A percentile compares a stretch with the other conserved stretches of the same genome.
Evolutionary conservation across 306 rosid genomes (phyloP).

Genomic region (Sicyos baderoa): DNA sequence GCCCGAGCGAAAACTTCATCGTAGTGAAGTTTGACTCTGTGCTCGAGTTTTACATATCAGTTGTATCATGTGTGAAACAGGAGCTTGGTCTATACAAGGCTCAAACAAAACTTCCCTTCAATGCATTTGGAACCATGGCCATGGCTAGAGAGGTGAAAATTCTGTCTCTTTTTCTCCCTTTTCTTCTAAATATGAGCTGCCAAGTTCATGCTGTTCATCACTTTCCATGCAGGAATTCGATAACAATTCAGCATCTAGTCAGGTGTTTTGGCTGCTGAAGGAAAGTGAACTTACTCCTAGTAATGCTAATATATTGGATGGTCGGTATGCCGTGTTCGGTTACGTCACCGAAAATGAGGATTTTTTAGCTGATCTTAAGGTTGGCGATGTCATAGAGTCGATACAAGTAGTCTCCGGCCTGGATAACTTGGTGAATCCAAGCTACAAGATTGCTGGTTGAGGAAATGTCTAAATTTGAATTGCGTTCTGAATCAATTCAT

Average conservation of each 20-base stretch:
- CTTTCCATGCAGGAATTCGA: conserved; percentile 65
- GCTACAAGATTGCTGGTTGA: conserved; percentile 87
- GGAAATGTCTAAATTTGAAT: too few relatives aligned
- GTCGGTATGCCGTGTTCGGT: conserved; percentile 81
- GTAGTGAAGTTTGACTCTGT: too few relatives aligned
- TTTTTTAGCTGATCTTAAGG: conserved; percentile 81
- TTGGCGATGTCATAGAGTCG: conserved; percentile 92
- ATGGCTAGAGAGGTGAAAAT: conserved; percentile 92
- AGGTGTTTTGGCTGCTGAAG: conserved; percentile 85
- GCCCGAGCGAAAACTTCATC: too few relatives aligned
- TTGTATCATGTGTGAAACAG: conserved; percentile 32
- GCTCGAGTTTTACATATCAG: too few relatives aligned
- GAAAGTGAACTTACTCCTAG: conserved; percentile 97
- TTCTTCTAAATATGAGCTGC: conserved; percentile 5
- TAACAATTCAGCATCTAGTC: conserved; percentile 84
- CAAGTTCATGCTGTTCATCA: neutral
- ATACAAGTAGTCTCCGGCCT: conserved; percentile 80
- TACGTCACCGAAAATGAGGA: conserved; percentile 80
- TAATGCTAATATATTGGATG: conserved; percentile 90
- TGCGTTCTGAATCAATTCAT: conserved; percentile 9
- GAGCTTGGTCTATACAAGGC: conserved; percentile 99
- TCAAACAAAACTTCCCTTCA: conserved; percentile 92
- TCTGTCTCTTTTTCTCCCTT: neutral
- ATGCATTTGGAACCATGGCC: conserved; percentile 99
- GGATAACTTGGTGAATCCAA: conserved; percentile 80